Conservation (phyloP, 768 basidiomycete species). For the Tylopilus vinaceipallidus region DNA sequence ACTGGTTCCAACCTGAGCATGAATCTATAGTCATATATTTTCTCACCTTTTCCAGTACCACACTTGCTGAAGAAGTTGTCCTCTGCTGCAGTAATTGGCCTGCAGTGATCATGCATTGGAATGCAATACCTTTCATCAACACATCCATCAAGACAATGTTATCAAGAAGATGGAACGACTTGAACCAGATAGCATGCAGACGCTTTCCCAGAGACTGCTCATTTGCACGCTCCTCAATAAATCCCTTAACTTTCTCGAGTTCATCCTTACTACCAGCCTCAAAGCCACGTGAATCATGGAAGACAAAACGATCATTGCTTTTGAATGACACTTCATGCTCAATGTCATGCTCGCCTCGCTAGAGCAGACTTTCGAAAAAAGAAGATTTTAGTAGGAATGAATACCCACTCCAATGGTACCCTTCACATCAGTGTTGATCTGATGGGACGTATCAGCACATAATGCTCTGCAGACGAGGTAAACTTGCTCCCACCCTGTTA, state of each 20-base stretch:
- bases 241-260: constrained; percentile 28
- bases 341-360: constrained; percentile 12
- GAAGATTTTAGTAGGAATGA: background rate
- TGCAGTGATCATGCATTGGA: constrained; percentile 20
- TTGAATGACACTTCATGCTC: constrained; percentile 15
- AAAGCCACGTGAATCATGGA: constrained; percentile 44
- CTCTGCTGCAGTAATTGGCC: constrained; percentile 29
- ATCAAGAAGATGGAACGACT: background rate
- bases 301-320: constrained; percentile 35
- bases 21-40: background rate
- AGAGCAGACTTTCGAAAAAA: background rate
- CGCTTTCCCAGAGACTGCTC: constrained; percentile 20
- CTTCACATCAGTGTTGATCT: constrained; percentile 3
- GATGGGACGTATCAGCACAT: background rate
- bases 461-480: background rate
- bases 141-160: constrained; percentile 6
- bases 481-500: constrained; percentile 8
- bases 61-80: constrained; percentile 29
- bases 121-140: constrained; percentile 41
- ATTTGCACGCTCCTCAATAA: constrained; percentile 28
- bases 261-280: constrained; percentile 34
- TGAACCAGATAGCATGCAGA: constrained; percentile 40
- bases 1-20: constrained; percentile 21
- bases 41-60: constrained; percentile 9
- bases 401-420: background rate